A percentile compares a stretch with the other conserved stretches of the same genome.
phyloP scores from a whole-genome alignment of 2,329 filamentous ascomycete genomes.

The Talaromyces rugulosus region DNA sequence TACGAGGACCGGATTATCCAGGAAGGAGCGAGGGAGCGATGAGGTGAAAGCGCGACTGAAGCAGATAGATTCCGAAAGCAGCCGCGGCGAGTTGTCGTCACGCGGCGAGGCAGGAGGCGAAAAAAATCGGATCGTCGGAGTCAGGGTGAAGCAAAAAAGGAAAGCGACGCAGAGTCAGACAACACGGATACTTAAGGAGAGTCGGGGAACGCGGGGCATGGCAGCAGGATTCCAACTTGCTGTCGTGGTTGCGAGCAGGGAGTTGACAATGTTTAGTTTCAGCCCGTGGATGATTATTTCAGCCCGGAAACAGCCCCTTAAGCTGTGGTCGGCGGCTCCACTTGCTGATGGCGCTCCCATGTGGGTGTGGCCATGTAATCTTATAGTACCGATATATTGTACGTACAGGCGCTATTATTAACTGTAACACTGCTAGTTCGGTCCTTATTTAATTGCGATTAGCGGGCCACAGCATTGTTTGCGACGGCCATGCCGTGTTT shows the following conservation, averaged over 20 bases:
- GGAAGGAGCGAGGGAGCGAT: not conserved
- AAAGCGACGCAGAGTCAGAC: not conserved
- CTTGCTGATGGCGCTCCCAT: not conserved
- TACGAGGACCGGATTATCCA: not conserved
- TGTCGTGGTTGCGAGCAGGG: not conserved
- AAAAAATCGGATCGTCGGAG: not conserved
- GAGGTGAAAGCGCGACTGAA: not conserved
- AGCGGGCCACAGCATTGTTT: no score
- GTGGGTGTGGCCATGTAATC: no score
- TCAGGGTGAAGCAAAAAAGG: not conserved
- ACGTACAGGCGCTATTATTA: no score
- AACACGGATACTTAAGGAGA: not conserved
- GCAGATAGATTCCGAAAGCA: not conserved
- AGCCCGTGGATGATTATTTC: not conserved
- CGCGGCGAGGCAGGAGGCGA: not conserved
- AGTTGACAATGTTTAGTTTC: not conserved
- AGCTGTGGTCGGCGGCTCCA: not conserved
- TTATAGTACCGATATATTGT: no score
- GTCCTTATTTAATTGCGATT: no score
- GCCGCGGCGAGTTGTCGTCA: not conserved
- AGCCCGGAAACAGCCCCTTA: not conserved
- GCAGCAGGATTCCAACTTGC: not conserved
- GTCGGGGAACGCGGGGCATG: not conserved
- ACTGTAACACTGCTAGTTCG: no score
- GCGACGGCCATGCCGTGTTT: no score